Conservation (phyloP, 202 grass and related monocot species). For the Dendrocalamus latiflorus region DNA sequence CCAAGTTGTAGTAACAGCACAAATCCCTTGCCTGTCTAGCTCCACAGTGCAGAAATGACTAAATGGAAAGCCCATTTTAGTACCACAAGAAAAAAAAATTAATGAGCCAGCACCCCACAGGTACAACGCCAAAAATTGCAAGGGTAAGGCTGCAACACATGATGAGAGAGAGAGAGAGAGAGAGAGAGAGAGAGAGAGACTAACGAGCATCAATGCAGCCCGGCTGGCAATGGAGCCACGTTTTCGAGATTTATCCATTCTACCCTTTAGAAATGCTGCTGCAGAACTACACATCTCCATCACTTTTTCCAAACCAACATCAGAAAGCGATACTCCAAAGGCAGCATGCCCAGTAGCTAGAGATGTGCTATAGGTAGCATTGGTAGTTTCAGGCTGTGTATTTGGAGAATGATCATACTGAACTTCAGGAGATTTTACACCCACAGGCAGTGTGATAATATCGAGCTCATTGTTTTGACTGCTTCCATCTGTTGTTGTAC, state of each 20-base stretch:
- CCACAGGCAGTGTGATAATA: slow-evolving; percentile 65
- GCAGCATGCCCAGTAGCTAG: slow-evolving; percentile 30
- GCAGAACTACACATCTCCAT: slow-evolving; percentile 69
- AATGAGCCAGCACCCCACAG: no score
- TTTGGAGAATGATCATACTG: slow-evolving; percentile 24
- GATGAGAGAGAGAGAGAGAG: background rate
- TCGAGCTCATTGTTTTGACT: slow-evolving; percentile 42
- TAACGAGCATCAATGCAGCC: slow-evolving; percentile 90
- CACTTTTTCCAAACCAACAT: slow-evolving; percentile 60
- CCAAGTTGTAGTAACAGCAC: background rate
- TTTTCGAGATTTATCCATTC: slow-evolving; percentile 64
- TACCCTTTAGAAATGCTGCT: slow-evolving; percentile 57
- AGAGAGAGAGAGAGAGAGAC: slow-evolving; percentile 20
- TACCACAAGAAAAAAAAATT: no score
- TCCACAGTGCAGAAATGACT: background rate
- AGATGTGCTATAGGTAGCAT: slow-evolving; percentile 11
- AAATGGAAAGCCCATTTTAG: background rate
- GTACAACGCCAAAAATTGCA: no score
- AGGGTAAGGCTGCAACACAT: no score
- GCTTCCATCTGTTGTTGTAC: slow-evolving; percentile 19
- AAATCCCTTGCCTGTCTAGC: background rate
- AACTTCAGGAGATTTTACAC: slow-evolving; percentile 61
- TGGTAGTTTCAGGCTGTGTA: slow-evolving; percentile 19
- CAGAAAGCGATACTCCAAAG: slow-evolving; percentile 34
- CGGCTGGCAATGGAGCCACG: slow-evolving; percentile 55